Evolutionary conservation across 805 yeast species (phyloP).

Genomic region (Candida montana): DNA sequence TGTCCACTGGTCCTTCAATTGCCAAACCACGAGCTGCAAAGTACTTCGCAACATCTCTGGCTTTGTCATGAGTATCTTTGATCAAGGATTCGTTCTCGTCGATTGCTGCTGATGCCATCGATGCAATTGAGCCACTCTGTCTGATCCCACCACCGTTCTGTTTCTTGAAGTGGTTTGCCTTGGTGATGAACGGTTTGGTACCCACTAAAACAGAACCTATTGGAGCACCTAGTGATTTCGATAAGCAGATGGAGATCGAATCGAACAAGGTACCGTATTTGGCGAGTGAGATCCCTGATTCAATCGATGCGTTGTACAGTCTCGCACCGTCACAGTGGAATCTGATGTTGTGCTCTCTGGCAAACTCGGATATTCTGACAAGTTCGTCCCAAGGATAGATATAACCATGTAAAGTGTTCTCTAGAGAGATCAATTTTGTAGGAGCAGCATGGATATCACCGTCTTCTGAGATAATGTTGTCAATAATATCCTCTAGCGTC

Average conservation of each 20-base stretch:
- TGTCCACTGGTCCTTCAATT: constrained; percentile 66
- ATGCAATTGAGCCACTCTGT: constrained; percentile 75
- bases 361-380: constrained; percentile 62
- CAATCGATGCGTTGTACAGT: constrained; percentile 81
- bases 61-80: constrained; percentile 42
- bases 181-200: constrained; percentile 44
- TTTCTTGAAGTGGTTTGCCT: constrained; percentile 81
- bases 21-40: constrained; percentile 48
- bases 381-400: constrained; percentile 78
- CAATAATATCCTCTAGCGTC: constrained; percentile 73
- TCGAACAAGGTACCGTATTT: constrained; percentile 79
- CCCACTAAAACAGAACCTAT: constrained; percentile 88
- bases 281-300: constrained; percentile 44
- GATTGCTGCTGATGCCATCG: constrained; percentile 74
- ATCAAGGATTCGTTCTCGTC: constrained; percentile 58
- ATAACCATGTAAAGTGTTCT: constrained; percentile 84
- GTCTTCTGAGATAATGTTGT: constrained; percentile 59
- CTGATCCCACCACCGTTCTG: constrained; percentile 94
- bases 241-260: constrained; percentile 79
- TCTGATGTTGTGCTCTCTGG: constrained; percentile 49
- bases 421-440: constrained; percentile 76
- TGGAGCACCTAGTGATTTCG: constrained; percentile 92
- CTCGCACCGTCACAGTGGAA: constrained; percentile 96
- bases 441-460: constrained; percentile 89
- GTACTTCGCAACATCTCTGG: constrained; percentile 45